phyloP scores from a whole-genome alignment of 2,329 filamentous ascomycete genomes.

The Fusarium chaquense region DNA sequence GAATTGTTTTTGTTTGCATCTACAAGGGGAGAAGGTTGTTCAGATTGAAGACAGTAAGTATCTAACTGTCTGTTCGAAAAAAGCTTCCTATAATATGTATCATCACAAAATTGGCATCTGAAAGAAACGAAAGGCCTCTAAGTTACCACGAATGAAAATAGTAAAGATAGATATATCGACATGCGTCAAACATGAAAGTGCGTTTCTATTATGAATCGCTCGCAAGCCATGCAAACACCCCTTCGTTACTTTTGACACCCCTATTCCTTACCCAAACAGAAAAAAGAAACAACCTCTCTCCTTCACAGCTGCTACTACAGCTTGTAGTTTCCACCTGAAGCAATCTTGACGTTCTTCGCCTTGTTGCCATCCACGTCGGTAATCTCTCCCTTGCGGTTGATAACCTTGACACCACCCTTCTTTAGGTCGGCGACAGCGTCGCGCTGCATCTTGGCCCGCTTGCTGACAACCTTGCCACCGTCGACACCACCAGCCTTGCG shows the following conservation, averaged over 20 bases:
- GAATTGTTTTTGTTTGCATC: background rate
- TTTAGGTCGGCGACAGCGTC: slow-evolving; percentile 75
- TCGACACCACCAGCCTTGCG: slow-evolving; percentile 71
- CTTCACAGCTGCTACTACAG: slow-evolving; percentile 62
- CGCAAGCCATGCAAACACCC: slow-evolving; percentile 37
- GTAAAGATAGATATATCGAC: slow-evolving; percentile 20
- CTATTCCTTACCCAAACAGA: slow-evolving; percentile 11
- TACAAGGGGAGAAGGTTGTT: background rate
- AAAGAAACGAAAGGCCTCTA: background rate
- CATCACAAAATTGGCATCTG: background rate
- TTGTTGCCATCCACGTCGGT: slow-evolving; percentile 86
- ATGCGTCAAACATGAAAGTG: slow-evolving; percentile 34
- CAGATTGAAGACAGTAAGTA: background rate
- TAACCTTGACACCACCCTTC: slow-evolving; percentile 90
- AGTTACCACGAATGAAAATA: slow-evolving; percentile 1
- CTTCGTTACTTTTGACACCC: slow-evolving; percentile 25
- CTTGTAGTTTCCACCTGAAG: slow-evolving; percentile 71
- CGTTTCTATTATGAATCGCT: slow-evolving; percentile 44
- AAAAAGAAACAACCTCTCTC: slow-evolving; percentile 9
- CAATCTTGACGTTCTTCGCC: slow-evolving; percentile 65
- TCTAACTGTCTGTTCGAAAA: background rate
- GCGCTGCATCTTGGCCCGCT: slow-evolving; percentile 64
- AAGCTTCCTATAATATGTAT: background rate
- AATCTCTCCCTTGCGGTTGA: slow-evolving; percentile 89
- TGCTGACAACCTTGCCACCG: slow-evolving; percentile 63